phyloP scores from a whole-genome alignment of 257 asterid species.

The Gentiana macrophylla region DNA sequence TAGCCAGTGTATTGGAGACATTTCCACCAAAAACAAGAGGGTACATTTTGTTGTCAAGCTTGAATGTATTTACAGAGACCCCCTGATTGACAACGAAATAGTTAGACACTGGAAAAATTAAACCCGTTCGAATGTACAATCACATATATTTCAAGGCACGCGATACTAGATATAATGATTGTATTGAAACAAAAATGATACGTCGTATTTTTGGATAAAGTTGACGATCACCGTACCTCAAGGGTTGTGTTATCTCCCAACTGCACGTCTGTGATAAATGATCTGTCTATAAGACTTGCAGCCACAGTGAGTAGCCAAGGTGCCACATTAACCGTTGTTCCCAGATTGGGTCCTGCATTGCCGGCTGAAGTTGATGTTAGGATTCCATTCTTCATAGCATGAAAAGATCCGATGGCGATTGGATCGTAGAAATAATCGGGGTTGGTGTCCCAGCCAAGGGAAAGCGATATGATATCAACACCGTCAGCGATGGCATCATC shows the following conservation, averaged over 20 bases:
- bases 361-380: slow-evolving; percentile 64
- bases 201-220: no score
- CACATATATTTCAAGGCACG: no score
- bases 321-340: slow-evolving; percentile 13
- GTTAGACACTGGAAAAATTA: no score
- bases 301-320: slow-evolving; percentile 72
- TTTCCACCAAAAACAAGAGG: slow-evolving; percentile 72
- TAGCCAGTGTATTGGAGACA: slow-evolving; percentile 35
- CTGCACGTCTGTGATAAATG: slow-evolving; percentile 35
- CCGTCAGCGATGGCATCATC: slow-evolving; percentile 30
- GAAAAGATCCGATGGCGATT: slow-evolving; percentile 25
- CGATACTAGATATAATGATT: not conserved
- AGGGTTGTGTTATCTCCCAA: slow-evolving; percentile 46
- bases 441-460: slow-evolving; percentile 34
- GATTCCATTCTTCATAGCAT: slow-evolving; percentile 39
- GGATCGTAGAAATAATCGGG: slow-evolving; percentile 45
- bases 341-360: slow-evolving; percentile 34
- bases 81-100: slow-evolving; percentile 30
- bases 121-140: no score
- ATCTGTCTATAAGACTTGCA: slow-evolving; percentile 53
- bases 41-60: slow-evolving; percentile 30
- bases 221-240: slow-evolving; percentile 1
- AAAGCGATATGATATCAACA: slow-evolving; percentile 54
- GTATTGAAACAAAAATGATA: not conserved
- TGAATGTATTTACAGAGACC: slow-evolving; percentile 41